Percentiles rank a stretch among this genome's conserved stretches.
Conservation (phyloP, 2,329 filamentous ascomycete species). For the Beauveria brongniartii region DNA sequence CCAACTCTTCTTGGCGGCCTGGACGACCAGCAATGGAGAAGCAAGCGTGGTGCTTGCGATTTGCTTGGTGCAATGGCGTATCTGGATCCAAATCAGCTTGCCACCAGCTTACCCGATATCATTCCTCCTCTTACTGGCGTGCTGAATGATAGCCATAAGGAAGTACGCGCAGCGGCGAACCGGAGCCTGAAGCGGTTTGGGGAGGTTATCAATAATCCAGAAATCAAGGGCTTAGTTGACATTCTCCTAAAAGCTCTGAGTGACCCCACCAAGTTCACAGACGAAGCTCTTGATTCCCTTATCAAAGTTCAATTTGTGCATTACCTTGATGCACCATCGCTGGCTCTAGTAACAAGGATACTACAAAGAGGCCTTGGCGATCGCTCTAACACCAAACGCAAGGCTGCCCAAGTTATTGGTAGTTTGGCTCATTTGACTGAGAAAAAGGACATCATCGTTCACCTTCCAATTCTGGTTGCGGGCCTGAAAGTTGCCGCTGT, state of each 20-base stretch:
- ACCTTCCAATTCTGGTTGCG: constrained; percentile 85
- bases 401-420: constrained; percentile 94
- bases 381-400: constrained; percentile 89
- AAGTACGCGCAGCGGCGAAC: constrained; percentile 86
- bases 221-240: constrained; percentile 86
- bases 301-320: constrained; percentile 99
- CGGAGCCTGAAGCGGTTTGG: constrained; percentile 95
- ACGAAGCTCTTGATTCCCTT: constrained; percentile 83
- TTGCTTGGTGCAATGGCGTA: constrained; percentile 97
- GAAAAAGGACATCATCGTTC: constrained; percentile 83
- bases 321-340: constrained; percentile 93
- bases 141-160: constrained; percentile 95
- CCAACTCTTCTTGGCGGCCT: constrained; percentile 86
- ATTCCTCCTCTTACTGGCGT: constrained; percentile 93
- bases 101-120: constrained; percentile 86
- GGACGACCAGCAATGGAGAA: constrained; percentile 94
- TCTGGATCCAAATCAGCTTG: constrained; percentile 88
- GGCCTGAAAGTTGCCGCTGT: constrained; percentile 84
- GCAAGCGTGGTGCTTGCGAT: constrained; percentile 96
- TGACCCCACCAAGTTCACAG: constrained; percentile 94
- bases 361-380: constrained; percentile 86
- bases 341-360: constrained; percentile 91
- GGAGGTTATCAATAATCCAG: constrained; percentile 95
- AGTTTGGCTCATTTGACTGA: constrained; percentile 96
- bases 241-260: constrained; percentile 93